Conservation (phyloP, 441 rosid species). For the Arabidopsis hybrid region DNA sequence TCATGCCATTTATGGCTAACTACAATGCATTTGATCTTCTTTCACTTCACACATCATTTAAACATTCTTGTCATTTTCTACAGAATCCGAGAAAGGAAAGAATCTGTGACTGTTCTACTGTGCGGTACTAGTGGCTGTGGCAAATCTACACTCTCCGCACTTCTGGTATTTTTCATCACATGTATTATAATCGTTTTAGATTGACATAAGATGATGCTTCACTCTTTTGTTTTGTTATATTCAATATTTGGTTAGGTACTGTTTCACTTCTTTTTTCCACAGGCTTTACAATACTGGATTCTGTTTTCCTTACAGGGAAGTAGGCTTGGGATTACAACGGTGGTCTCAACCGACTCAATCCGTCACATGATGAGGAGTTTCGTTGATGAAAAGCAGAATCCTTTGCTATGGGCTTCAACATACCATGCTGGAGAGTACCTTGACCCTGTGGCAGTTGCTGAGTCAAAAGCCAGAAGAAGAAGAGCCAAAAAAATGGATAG, state of each 20-base stretch:
- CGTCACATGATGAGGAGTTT: conserved; percentile 99
- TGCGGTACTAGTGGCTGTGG: conserved; percentile 99
- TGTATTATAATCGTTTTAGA: conserved; percentile 2
- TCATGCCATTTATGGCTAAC: background rate
- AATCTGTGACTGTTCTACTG: conserved; percentile 89
- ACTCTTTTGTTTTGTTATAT: background rate
- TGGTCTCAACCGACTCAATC: conserved; percentile 89
- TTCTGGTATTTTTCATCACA: conserved; percentile 69
- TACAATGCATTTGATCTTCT: background rate
- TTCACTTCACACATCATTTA: background rate
- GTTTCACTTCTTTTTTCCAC: background rate
- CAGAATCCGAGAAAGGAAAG: conserved; percentile 95
- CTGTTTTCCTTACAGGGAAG: conserved; percentile 66
- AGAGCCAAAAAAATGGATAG: conserved; percentile 72
- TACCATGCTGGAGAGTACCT: conserved; percentile 94
- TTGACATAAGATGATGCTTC: conserved; percentile 40
- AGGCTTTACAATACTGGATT: conserved; percentile 4
- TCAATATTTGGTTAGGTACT: too few relatives aligned
- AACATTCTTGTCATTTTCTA: conserved; percentile 22
- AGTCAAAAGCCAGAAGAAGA: conserved; percentile 81
- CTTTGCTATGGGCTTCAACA: conserved; percentile 95
- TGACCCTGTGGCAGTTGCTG: conserved; percentile 88
- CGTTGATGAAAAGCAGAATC: conserved; percentile 86
- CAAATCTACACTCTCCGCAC: conserved; percentile 94
- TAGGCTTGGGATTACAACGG: conserved; percentile 94